Evolutionary conservation across 768 basidiomycete species (phyloP).

Genomic region (Neoboletus brunneissimus): DNA sequence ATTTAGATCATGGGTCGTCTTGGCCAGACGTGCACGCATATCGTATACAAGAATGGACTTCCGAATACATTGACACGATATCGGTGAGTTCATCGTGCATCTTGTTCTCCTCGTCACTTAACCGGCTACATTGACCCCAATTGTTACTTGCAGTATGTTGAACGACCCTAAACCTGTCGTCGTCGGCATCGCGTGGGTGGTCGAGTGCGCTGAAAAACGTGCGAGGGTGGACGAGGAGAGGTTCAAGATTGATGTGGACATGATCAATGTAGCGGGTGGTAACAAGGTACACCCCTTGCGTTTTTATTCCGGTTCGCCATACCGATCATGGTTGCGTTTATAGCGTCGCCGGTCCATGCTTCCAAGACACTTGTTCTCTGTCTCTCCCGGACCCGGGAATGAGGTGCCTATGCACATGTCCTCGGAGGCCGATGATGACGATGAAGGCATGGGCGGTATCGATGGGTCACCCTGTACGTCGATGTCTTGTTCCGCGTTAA

Average conservation of each 20-base stretch:
- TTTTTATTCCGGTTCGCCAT: background rate
- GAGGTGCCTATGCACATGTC: slow-evolving; percentile 18
- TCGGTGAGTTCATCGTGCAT: slow-evolving; percentile 41
- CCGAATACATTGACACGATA: slow-evolving; percentile 72
- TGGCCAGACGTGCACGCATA: slow-evolving; percentile 74
- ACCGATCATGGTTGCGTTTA: background rate
- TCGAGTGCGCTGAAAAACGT: slow-evolving; percentile 75
- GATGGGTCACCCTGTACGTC: slow-evolving; percentile 25
- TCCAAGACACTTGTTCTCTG: slow-evolving; percentile 53
- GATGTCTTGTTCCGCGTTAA: background rate
- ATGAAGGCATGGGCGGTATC: slow-evolving; percentile 28
- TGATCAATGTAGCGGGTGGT: slow-evolving; percentile 53
- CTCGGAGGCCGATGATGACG: slow-evolving; percentile 29
- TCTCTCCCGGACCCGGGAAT: slow-evolving; percentile 15
- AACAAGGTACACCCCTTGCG: slow-evolving; percentile 49
- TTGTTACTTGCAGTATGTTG: slow-evolving; percentile 42
- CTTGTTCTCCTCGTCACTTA: background rate
- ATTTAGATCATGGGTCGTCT: slow-evolving; percentile 60
- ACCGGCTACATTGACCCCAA: background rate
- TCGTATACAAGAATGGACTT: slow-evolving; percentile 81
- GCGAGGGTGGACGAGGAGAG: slow-evolving; percentile 59
- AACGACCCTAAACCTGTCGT: slow-evolving; percentile 68
- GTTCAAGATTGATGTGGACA: slow-evolving; percentile 63
- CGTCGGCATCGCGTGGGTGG: slow-evolving; percentile 87
- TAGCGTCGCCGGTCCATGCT: slow-evolving; percentile 76